phyloP scores from a whole-genome alignment of 2,329 filamentous ascomycete genomes.

The Talaromyces sp. region DNA sequence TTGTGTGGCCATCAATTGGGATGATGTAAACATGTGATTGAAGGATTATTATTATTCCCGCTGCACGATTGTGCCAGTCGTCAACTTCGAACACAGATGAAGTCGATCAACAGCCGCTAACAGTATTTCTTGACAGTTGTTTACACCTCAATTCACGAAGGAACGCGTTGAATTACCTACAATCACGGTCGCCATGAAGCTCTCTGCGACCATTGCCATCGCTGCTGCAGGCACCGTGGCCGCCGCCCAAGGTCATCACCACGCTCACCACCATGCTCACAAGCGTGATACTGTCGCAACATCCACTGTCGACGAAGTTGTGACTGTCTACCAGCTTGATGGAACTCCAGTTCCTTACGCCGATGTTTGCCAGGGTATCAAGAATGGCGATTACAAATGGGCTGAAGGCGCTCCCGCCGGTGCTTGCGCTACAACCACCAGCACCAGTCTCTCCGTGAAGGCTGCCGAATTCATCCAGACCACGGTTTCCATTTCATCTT shows the following conservation, averaged over 20 bases:
- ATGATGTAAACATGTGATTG: too few relatives aligned
- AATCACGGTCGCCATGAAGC: conserved; percentile 35
- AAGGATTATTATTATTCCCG: too few relatives aligned
- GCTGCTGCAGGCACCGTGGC: conserved; percentile 44
- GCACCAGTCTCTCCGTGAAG: conserved; percentile 33
- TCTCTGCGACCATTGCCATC: conserved; percentile 39
- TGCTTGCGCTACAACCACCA: conserved; percentile 43
- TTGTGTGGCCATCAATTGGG: too few relatives aligned
- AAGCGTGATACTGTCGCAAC: conserved; percentile 46
- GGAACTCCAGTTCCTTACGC: conserved; percentile 57
- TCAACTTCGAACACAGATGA: too few relatives aligned
- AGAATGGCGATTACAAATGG: conserved; percentile 63
- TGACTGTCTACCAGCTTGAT: conserved; percentile 69
- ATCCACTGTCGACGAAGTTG: conserved; percentile 59
- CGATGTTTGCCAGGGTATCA: conserved; percentile 69
- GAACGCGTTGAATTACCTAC: too few relatives aligned
- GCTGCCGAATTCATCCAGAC: conserved; percentile 51
- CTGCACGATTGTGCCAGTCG: too few relatives aligned
- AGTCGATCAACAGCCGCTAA: too few relatives aligned
- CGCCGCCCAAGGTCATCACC: conserved; percentile 43
- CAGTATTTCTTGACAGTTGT: too few relatives aligned
- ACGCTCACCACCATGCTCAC: conserved; percentile 43
- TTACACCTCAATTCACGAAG: too few relatives aligned
- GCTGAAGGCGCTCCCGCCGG: conserved; percentile 60
- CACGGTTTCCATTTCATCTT: conserved; percentile 14